These are phyloP conservation scores for Acanthochlamys bracteata DNA, from an alignment of 106 monocot genomes.

Conservation along the genomic window DNA sequence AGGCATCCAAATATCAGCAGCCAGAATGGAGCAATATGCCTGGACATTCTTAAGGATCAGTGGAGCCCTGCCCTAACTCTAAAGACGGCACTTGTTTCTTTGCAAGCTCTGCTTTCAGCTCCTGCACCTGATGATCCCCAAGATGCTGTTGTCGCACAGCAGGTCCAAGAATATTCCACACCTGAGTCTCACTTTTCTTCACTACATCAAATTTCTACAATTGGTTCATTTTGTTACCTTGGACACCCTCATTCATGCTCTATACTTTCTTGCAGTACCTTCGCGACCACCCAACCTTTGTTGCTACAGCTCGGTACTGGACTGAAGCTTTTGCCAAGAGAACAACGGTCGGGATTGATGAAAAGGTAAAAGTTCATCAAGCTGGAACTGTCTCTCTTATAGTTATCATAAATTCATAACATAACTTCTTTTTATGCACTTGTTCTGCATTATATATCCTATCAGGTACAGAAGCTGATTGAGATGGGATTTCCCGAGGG, in stretches of 20 bases:
- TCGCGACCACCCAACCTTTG: slow-evolving; percentile 63
- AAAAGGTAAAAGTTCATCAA: slow-evolving; percentile 48
- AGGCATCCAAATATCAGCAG: slow-evolving; percentile 99
- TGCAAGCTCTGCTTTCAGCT: slow-evolving; percentile 91
- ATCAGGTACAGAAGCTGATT: slow-evolving; percentile 76
- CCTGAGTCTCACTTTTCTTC: not conserved
- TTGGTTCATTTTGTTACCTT: not conserved
- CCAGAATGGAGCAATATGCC: slow-evolving; percentile 98
- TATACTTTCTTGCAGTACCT: slow-evolving; percentile 51
- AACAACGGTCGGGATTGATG: slow-evolving; percentile 58
- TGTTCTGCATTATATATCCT: not conserved
- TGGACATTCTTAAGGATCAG: slow-evolving; percentile 98
- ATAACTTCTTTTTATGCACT: not conserved
- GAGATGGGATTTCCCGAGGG: slow-evolving; percentile 95
- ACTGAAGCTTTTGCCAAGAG: slow-evolving; percentile 92
- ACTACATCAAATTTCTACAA: not conserved
- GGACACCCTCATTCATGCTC: not conserved
- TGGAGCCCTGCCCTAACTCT: slow-evolving; percentile 98
- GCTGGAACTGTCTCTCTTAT: not conserved
- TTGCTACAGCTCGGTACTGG: slow-evolving; percentile 83
- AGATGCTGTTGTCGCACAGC: slow-evolving; percentile 97
- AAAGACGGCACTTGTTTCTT: slow-evolving; percentile 87
- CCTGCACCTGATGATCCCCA: slow-evolving; percentile 97
- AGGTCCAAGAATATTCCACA: slow-evolving; percentile 34
- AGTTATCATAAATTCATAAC: not conserved